Base-by-base conservation (phyloP, 2,329 filamentous ascomycete species). In the Capronia coronata region DNA sequence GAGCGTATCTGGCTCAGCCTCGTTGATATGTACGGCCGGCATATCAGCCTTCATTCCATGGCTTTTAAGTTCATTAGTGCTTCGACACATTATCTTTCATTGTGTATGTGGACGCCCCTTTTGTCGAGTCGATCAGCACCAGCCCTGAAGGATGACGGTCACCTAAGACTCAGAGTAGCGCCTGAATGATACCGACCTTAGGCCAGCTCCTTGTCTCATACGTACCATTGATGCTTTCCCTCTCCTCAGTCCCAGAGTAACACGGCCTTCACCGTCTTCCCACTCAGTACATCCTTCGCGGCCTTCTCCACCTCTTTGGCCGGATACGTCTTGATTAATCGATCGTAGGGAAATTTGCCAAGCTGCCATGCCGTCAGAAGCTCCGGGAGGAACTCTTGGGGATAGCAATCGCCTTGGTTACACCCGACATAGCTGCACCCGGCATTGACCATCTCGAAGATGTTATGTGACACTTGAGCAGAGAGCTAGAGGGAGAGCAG, bases 311-410 rank as follows among this genome's bases (percentile, higher is more conserved):
- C 61, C 0, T 63, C 57, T 37, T 57, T 57, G 2, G 68, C 70
- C 43, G 66, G 56, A 61, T 74, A 73, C 9, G 66, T 66, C 59
- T 69, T 72, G 53, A 71, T 65, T 16, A 76, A 49, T 57, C 68
- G 69, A 21, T 75, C 66, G 38, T 75, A 64, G 0, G 73, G 73
- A 40, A 77, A 71, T 52, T 63, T 68, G 6, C 72, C 73, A 35
- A 72, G 64, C 32, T 54, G 34, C 14, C 55, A 43, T 13, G 55
- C 55, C 11, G 46, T 44, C 38, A 61, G 40, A 23, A 59, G 34
- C 16, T 49, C 38, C 29, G 58, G 58, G 13, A 59, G 38, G 37
- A 61, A 59, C 38, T 56, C 52, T 37, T 54, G 56, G 18, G 58
- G 58, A 37, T 55, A 57, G 34, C 50, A 54, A 16, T 59, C 55